A percentile compares a stretch with the other conserved stretches of the same genome.
Conservation (phyloP, 176 grass and related monocot genomes). For the Cymbopogon citratus region DNA sequence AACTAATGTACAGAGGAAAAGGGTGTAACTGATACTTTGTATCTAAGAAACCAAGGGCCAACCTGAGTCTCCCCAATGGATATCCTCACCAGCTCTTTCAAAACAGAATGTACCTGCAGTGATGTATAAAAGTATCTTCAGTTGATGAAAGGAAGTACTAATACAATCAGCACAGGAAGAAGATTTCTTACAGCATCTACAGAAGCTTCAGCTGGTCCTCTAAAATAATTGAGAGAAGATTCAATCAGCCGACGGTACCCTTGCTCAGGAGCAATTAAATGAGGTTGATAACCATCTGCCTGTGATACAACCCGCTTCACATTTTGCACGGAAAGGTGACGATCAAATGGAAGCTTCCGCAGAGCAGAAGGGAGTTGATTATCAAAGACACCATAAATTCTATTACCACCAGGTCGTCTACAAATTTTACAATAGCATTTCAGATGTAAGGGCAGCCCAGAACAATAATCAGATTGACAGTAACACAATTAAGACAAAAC, state of each 20-base stretch:
- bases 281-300: slow-evolving; percentile 95
- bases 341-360: slow-evolving; percentile 90
- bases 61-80: slow-evolving; percentile 94
- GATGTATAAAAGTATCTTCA: slow-evolving; percentile 11
- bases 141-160: not conserved
- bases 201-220: slow-evolving; percentile 96
- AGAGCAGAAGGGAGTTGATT: slow-evolving; percentile 84
- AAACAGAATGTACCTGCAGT: slow-evolving; percentile 75
- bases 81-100: slow-evolving; percentile 93
- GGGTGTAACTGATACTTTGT: not conserved
- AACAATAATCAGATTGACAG: not conserved
- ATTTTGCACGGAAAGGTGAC: slow-evolving; percentile 73
- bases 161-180: slow-evolving; percentile 1
- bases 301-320: slow-evolving; percentile 85
- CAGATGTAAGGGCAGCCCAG: not conserved
- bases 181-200: slow-evolving; percentile 79
- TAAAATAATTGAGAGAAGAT: slow-evolving; percentile 85
- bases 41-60: slow-evolving; percentile 11
- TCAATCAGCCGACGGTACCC: slow-evolving; percentile 92
- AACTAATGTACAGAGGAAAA: not conserved
- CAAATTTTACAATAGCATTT: slow-evolving; percentile 22
- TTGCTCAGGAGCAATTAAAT: slow-evolving; percentile 97
- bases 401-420: slow-evolving; percentile 85
- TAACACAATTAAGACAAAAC: not conserved
- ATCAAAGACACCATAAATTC: slow-evolving; percentile 94